Evolutionary conservation across 2,329 filamentous ascomycete species (phyloP).

Genomic region (Westerdykella sp.): DNA sequence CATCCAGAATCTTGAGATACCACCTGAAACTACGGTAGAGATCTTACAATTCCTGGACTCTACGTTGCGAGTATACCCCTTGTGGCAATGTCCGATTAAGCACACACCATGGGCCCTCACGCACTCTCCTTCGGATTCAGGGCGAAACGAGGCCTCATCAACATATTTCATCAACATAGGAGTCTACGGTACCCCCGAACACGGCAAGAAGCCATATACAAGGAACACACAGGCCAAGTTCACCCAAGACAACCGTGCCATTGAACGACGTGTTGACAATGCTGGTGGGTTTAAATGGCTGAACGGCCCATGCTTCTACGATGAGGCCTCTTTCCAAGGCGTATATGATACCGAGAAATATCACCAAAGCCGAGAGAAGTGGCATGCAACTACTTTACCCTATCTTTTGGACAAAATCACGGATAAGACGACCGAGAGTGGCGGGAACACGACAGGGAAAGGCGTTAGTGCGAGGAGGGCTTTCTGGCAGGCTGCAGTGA

Average conservation of each 20-base stretch:
- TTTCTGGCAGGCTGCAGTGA: too few relatives aligned
- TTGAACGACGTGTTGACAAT: neutral
- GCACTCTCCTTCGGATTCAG: neutral
- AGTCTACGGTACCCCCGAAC: neutral
- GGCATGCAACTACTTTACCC: neutral
- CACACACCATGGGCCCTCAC: too few relatives aligned
- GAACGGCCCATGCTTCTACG: neutral
- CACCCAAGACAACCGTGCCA: neutral
- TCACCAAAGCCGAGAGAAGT: neutral
- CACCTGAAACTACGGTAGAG: slow-evolving; percentile 43
- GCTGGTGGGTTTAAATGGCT: neutral
- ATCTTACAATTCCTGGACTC: slow-evolving; percentile 49
- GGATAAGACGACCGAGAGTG: too few relatives aligned
- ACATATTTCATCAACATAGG: neutral
- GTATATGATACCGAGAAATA: neutral
- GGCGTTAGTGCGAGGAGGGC: too few relatives aligned
- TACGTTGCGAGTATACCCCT: slow-evolving; percentile 47
- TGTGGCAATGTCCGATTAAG: slow-evolving; percentile 52
- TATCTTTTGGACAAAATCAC: neutral
- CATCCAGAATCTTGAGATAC: slow-evolving; percentile 58
- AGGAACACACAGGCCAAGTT: neutral
- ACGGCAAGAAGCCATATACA: neutral
- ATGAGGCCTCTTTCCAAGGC: neutral
- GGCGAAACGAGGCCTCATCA: neutral
- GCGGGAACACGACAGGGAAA: too few relatives aligned